These are phyloP conservation scores for Nothophoma quercina DNA, from an alignment of 2,329 filamentous ascomycete species.

Conservation along the genomic window DNA sequence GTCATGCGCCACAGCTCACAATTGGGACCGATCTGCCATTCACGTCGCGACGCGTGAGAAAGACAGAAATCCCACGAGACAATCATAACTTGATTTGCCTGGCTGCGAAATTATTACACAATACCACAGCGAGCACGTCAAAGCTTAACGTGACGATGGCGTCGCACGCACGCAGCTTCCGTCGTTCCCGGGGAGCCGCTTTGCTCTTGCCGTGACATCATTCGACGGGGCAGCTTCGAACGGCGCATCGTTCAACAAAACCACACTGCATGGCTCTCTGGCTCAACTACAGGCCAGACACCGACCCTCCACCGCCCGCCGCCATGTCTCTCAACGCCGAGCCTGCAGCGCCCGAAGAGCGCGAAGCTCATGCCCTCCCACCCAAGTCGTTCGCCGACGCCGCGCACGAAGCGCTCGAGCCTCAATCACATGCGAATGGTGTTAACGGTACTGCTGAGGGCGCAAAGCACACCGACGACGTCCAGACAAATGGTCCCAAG, in stretches of 20 bases:
- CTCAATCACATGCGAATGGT: slow-evolving; percentile 33
- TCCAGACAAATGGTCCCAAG: slow-evolving; percentile 26
- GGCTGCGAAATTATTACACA: neutral
- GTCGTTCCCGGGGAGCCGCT: slow-evolving; percentile 13
- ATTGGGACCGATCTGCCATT: neutral
- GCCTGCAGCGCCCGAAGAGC: slow-evolving; percentile 51
- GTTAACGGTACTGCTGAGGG: slow-evolving; percentile 23
- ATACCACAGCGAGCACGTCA: neutral
- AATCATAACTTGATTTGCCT: slow-evolving; percentile 1
- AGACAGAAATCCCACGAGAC: neutral
- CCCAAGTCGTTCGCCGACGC: slow-evolving; percentile 56
- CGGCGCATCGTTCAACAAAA: slow-evolving; percentile 33
- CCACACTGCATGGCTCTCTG: slow-evolving; percentile 18
- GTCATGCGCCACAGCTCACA: slow-evolving; percentile 25
- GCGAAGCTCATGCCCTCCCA: slow-evolving; percentile 48
- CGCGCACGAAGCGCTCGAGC: slow-evolving; percentile 43
- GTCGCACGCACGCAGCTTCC: slow-evolving; percentile 17
- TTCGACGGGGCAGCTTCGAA: slow-evolving; percentile 26
- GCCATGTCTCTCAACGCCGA: slow-evolving; percentile 53
- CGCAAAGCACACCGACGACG: slow-evolving; percentile 9
- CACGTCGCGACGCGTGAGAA: neutral
- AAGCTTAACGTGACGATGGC: slow-evolving; percentile 2
- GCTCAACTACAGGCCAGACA: slow-evolving; percentile 16
- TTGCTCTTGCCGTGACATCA: slow-evolving; percentile 23
- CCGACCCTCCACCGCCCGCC: slow-evolving; percentile 15